Conservation (phyloP, 2,329 filamentous ascomycete genomes). For the Stagonosporopsis cucurbitacearum region DNA sequence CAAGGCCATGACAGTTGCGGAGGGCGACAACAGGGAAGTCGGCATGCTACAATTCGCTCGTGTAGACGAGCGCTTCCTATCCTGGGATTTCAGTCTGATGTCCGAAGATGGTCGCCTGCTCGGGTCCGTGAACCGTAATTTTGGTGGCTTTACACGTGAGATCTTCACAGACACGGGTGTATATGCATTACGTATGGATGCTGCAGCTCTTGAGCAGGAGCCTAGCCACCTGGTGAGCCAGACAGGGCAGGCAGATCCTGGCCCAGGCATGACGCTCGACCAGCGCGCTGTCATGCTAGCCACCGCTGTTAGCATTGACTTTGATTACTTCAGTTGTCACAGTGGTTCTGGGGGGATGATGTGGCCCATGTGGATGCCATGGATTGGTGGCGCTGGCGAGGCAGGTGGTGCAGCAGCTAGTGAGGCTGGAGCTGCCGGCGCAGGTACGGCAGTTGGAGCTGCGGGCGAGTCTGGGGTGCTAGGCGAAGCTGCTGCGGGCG, state of each 20-base stretch:
- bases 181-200: constrained; percentile 70
- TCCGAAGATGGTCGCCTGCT: constrained; percentile 59
- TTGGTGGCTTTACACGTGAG: constrained; percentile 67
- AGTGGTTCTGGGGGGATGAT: constrained; percentile 55
- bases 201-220: constrained; percentile 55
- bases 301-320: constrained; percentile 69
- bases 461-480: constrained; percentile 52
- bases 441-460: constrained; percentile 46
- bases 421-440: constrained; percentile 45
- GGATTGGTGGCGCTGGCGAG: constrained; percentile 45
- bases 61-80: constrained; percentile 67
- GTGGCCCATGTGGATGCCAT: constrained; percentile 61
- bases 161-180: constrained; percentile 71
- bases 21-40: constrained; percentile 46
- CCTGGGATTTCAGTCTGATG: constrained; percentile 68
- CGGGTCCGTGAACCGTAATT: constrained; percentile 69
- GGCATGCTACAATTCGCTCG: constrained; percentile 67
- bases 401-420: constrained; percentile 48
- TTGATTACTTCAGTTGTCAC: constrained; percentile 71
- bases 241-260: constrained; percentile 35
- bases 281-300: constrained; percentile 71
- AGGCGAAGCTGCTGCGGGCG: constrained; percentile 58
- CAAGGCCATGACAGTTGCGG: constrained; percentile 55
- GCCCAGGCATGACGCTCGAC: constrained; percentile 67
- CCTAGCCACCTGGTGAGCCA: constrained; percentile 50